Evolutionary conservation across 208 protist genomes (phyloP), one percentile per base, ranked within the genome.

Genomic region (Leptomonas seymouri): DNA sequence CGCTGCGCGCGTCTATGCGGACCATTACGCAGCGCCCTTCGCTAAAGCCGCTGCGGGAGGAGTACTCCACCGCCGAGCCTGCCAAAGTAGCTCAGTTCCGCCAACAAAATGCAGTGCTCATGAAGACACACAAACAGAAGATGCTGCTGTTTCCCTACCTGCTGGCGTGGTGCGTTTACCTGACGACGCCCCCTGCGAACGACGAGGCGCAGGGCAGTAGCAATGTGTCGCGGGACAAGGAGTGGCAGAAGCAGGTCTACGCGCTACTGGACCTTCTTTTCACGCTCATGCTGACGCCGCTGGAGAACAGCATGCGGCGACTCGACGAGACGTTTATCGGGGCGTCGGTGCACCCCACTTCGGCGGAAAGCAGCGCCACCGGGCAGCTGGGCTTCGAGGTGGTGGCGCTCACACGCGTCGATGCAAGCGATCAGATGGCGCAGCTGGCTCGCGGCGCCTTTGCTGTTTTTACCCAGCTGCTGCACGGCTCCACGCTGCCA

Each of bases 81-180:
- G 73, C 78, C 25, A 96, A 93, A 67, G 25, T 91, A 1, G 67
- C 76, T 2, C 57, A 77, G 46, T 89, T 94, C 31, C 79, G 78
- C 18, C 77, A 76, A 23, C 76, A 92, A 36, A 84, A 86, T 60
- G 34, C 48, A 15, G 77, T 90, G 12, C 76, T 94, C 21, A 36
- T 56, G 31, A 94, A 92, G 76, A 93, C 89, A 31, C 84, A 88
- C 49, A 96, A 96, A 63, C 91, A 94, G 61, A 90, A 89, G 73
- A 73, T 93, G 49, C 68, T 89, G 21, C 79, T 97, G 44, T 94
- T 94, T 53, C 85, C 86, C 0, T 91, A 93, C 62, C 27, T 93
- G 14, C 78, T 93, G 31, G 60, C 81, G 20, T 93, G 87, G 88
- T 86, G 83, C 59, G 60, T 93, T 44, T 74, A 70, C 54, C 71